phyloP scores from a whole-genome alignment of 1,139 yeast genomes.

The Hansenula sp. region DNA sequence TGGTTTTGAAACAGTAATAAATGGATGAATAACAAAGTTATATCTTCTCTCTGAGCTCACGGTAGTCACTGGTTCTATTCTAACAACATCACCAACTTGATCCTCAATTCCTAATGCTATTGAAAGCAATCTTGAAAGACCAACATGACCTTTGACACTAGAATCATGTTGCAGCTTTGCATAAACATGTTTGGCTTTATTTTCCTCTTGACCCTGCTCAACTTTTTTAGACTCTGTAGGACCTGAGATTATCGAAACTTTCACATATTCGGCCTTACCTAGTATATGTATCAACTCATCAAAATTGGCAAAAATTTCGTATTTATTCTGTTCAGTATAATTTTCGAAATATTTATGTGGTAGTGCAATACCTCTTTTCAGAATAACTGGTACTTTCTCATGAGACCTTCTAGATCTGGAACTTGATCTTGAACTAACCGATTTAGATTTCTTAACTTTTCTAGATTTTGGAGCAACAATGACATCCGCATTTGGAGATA shows the following conservation, averaged over 20 bases:
- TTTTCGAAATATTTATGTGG: slow-evolving; percentile 42
- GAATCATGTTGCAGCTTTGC: slow-evolving; percentile 48
- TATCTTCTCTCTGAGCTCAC: slow-evolving; percentile 33
- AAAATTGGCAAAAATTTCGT: slow-evolving; percentile 43
- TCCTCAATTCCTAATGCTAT: slow-evolving; percentile 49
- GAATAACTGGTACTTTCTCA: slow-evolving; percentile 22
- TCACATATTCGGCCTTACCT: slow-evolving; percentile 43
- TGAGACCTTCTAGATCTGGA: slow-evolving; percentile 28
- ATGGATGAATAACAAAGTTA: slow-evolving; percentile 51
- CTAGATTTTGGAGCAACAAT: slow-evolving; percentile 71
- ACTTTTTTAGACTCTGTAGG: slow-evolving; percentile 31
- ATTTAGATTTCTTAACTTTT: slow-evolving; percentile 27
- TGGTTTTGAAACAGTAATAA: slow-evolving; percentile 38
- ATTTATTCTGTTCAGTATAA: slow-evolving; percentile 17
- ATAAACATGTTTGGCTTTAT: slow-evolving; percentile 35
- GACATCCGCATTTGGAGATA: slow-evolving; percentile 74
- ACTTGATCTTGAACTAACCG: slow-evolving; percentile 24
- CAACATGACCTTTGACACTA: slow-evolving; percentile 35
- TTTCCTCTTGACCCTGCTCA: slow-evolving; percentile 12
- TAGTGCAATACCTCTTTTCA: slow-evolving; percentile 53
- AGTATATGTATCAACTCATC: slow-evolving; percentile 32
- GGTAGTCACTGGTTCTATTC: slow-evolving; percentile 47
- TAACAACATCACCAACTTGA: slow-evolving; percentile 50
- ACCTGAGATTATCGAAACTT: slow-evolving; percentile 56
- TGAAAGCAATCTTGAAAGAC: slow-evolving; percentile 54